Evolutionary conservation across 2,329 filamentous ascomycete species (phyloP), one percentile per base, ranked within the genome.

Genomic region (Colletotrichum karsti): DNA sequence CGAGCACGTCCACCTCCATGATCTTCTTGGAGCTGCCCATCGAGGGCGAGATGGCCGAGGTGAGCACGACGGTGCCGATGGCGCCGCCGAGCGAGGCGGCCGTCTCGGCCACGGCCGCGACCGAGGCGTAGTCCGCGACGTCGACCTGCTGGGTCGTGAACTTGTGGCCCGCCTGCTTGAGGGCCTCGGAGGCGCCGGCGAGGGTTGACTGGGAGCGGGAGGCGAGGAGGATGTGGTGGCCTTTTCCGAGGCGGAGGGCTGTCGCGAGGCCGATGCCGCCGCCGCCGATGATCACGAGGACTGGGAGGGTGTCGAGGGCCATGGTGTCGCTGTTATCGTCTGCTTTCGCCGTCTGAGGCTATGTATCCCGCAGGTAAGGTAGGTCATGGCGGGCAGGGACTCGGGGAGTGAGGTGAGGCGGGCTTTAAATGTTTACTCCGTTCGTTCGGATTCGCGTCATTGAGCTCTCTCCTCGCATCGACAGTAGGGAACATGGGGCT

Each of bases 211-310:
- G 7, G 30, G 60, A 63, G 51, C 60, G 60, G 20, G 33, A 44
- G 12, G 63, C 57, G 20, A 50, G 37, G 41, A 63, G 42, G 33
- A 67, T 18, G 58, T 67, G 58, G 33, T 28, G 63, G 26, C 24
- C 51, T 1, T 4, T 10, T 1, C 51, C 50, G 58, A 56, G 58
- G 33, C 42, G 63, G 15, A 55, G 63, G 24, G 42, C 50, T 2
- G 57, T 56, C 15, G 58, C 57, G 30, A 67, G 41, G 7, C 58
- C 63, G 58, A 63, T 63, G 26, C 58, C 58, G 35, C 63, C 56
- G 37, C 41, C 51, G 41, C 63, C 58, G 33, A 67, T 63, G 5
- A 67, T 22, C 24, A 63, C 58, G 7, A 63, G 20, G 3, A 56
- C 8, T 6, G 63, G 48, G 20, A 67, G 51, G 3, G 41, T 24